Evolutionary conservation across 441 rosid genomes (phyloP), one percentile per base, ranked within the genome.

Genomic region (Lepidium campestre): DNA sequence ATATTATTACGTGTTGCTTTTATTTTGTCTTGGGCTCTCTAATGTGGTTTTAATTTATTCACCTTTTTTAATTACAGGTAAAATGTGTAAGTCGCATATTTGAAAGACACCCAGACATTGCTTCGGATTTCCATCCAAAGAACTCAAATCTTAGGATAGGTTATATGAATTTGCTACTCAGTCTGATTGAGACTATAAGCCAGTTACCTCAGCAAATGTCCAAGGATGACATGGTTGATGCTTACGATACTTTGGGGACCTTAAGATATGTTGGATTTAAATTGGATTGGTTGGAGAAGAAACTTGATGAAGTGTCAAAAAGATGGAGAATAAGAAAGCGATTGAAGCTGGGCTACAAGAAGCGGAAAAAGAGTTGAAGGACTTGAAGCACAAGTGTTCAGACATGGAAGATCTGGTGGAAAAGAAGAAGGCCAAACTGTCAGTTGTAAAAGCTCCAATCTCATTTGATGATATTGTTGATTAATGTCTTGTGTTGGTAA

Each of bases 231-330:
- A 6, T 67, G 8, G 10, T 3, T 0, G 41, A 45, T 2, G 42
- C 37, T n/a, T 35, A 14, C 39, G 15, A 2, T 35, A 32, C 18
- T 11, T 19, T 66, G 22, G 3, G 10, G 31, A 35, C n/a, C 22
- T 12, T 67, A 22, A 36, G 12, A 7, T 7, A 44, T 32, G 71
- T 5, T 10, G 64, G 65, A 10, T 45, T 67, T 48, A 23, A 57
- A 29, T 29, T 67, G 46, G 57, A 46, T 37, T 67, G 72, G 72
- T 13, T 57, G 55, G 54, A 57, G 23, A 45, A 29, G 7, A 29
- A 7, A 29, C 32, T 6, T 41, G n/a, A 41, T 41, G 20, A 41
- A 41, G 20, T 41, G 47, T 41, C 4, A 15, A 41, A 15, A 44
- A 44, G 8, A 44, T 17, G 22, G 9, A 20, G 31, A 11, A 47